These are phyloP conservation scores for Sequoia sempervirens DNA, from an alignment of 75 land plant species.

Conservation along the genomic window DNA sequence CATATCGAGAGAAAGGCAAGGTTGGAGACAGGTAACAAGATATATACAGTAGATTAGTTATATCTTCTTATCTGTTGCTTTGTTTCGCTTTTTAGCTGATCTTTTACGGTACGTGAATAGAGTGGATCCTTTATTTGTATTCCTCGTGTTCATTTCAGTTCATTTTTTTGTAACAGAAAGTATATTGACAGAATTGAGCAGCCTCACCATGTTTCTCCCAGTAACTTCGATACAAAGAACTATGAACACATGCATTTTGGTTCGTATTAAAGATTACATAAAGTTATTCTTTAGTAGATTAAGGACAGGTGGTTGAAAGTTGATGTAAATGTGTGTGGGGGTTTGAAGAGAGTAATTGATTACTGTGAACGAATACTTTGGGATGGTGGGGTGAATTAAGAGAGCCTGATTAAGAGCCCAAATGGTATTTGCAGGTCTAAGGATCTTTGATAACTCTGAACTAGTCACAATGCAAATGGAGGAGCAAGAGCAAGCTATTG, in stretches of 20 bases:
- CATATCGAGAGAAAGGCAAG: conserved; percentile 82
- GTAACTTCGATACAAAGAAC: not conserved
- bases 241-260: conserved; percentile 3
- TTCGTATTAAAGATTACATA: not conserved
- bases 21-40: conserved; percentile 56
- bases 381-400: not conserved
- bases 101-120: not conserved
- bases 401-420: not conserved
- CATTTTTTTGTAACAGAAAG: not conserved
- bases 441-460: conserved; percentile 1
- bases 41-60: too few relatives aligned
- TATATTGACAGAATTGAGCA: not conserved
- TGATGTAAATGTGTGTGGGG: not conserved
- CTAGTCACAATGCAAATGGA: not conserved
- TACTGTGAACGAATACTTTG: not conserved
- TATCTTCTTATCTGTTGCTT: not conserved
- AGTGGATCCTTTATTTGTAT: not conserved
- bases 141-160: not conserved
- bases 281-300: not conserved
- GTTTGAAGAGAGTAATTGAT: not conserved
- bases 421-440: not conserved
- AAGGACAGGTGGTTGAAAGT: not conserved
- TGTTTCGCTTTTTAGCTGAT: not conserved
- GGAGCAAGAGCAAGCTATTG: conserved; percentile 6
- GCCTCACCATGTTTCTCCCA: not conserved